phyloP scores from a whole-genome alignment of 805 yeast genomes.

The Sugiyamaella americana region DNA sequence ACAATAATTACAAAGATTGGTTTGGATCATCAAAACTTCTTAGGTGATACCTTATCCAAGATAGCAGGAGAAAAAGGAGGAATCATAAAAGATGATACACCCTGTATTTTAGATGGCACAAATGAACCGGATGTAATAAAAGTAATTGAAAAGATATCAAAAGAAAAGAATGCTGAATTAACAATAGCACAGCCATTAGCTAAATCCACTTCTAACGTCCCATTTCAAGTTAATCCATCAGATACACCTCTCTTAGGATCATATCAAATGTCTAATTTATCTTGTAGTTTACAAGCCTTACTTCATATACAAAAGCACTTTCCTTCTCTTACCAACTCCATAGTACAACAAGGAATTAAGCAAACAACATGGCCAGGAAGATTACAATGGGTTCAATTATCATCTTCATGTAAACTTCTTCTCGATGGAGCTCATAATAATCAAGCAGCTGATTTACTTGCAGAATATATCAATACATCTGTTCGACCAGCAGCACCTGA shows the following conservation, averaged over 20 bases:
- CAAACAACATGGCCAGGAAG: conserved; percentile 82
- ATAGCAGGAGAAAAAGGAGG: conserved; percentile 87
- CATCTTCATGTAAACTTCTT: conserved; percentile 36
- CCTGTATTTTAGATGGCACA: conserved; percentile 67
- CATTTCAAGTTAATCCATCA: conserved; percentile 3
- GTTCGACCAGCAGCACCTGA: conserved; percentile 19
- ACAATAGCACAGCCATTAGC: conserved; percentile 12
- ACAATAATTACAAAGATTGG: conserved; percentile 83
- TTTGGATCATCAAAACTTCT: conserved; percentile 71
- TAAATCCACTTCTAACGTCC: conserved; percentile 5
- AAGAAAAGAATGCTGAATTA: conserved; percentile 28
- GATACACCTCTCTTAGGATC: conserved; percentile 54
- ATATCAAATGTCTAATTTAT: conserved; percentile 65
- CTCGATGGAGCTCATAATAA: conserved; percentile 94
- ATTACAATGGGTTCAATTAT: conserved; percentile 46
- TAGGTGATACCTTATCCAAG: conserved; percentile 58
- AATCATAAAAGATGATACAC: conserved; percentile 55
- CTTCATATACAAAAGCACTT: conserved; percentile 32
- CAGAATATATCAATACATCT: conserved; percentile 41
- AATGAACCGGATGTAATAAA: conserved; percentile 48
- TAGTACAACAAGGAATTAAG: conserved; percentile 47
- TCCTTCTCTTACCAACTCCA: conserved; percentile 30
- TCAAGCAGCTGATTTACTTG: conserved; percentile 72
- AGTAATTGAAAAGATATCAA: conserved; percentile 40
- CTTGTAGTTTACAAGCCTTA: conserved; percentile 57